A percentile compares a stretch with the other conserved stretches of the same genome.
Evolutionary conservation across 805 yeast genomes (phyloP).

Genomic region (Yarrowia osloensis): DNA sequence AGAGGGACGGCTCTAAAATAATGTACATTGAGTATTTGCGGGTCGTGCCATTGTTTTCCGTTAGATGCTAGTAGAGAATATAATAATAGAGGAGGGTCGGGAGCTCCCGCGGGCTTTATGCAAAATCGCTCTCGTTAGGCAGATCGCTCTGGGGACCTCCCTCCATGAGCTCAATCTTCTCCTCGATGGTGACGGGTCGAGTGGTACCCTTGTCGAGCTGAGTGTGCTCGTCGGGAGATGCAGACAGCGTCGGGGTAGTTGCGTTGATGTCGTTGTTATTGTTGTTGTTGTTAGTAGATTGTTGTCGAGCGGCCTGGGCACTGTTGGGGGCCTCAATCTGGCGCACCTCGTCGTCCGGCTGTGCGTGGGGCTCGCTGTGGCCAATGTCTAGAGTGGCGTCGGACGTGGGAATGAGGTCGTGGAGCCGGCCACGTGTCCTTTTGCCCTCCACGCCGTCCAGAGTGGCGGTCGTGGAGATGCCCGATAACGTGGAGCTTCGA

Average conservation of each 20-base stretch:
- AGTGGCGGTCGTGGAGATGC: slow-evolving; percentile 71
- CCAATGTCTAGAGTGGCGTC: not conserved
- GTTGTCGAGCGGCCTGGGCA: slow-evolving; percentile 3
- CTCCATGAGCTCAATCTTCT: slow-evolving; percentile 31
- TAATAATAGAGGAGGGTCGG: not conserved
- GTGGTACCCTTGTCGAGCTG: slow-evolving; percentile 29
- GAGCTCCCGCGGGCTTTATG: not conserved
- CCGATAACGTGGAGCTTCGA: slow-evolving; percentile 60
- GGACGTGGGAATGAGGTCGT: slow-evolving; percentile 20
- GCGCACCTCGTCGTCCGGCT: slow-evolving; percentile 8
- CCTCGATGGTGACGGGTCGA: slow-evolving; percentile 27
- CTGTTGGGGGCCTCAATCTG: not conserved
- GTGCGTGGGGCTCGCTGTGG: slow-evolving; percentile 29
- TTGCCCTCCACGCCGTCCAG: slow-evolving; percentile 74
- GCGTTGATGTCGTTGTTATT: not conserved
- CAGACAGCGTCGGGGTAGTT: not conserved
- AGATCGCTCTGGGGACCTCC: slow-evolving; percentile 24
- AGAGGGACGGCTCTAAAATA: not conserved
- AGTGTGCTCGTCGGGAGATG: slow-evolving; percentile 6
- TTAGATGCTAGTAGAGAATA: slow-evolving; percentile 5
- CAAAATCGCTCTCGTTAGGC: slow-evolving; percentile 27
- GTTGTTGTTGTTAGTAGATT: not conserved
- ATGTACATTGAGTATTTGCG: not conserved
- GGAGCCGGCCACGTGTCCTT: slow-evolving; percentile 38
- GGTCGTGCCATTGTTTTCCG: not conserved